phyloP scores from a whole-genome alignment of 1,284 basidiomycete genomes.

The Papiliotrema flavescens region DNA sequence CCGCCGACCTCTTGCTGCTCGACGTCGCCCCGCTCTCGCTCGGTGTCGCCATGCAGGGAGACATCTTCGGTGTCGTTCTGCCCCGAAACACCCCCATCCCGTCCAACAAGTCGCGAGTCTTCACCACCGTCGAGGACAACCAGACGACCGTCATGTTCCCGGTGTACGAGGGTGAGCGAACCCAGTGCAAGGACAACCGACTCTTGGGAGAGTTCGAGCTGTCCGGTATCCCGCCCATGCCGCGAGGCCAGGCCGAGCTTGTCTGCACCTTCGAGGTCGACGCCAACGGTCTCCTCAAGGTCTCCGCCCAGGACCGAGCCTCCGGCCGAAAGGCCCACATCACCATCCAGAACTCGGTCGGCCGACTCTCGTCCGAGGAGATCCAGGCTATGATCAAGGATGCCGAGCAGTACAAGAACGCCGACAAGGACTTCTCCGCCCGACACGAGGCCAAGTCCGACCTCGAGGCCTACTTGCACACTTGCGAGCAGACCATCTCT shows the following conservation, averaged over 20 bases:
- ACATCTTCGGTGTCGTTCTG: constrained; percentile 94
- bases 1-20: constrained; percentile 88
- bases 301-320: constrained; percentile 88
- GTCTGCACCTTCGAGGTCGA: constrained; percentile 96
- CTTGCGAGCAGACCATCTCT: constrained; percentile 56
- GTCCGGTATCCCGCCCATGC: constrained; percentile 93
- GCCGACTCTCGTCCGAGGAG: constrained; percentile 88
- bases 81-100: constrained; percentile 97
- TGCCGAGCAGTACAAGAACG: constrained; percentile 91
- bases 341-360: constrained; percentile 77
- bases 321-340: constrained; percentile 96
- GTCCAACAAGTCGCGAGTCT: constrained; percentile 91
- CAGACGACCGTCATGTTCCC: constrained; percentile 97
- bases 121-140: constrained; percentile 98
- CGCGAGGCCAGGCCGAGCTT: constrained; percentile 91
- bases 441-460: constrained; percentile 95
- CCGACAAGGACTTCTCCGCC: constrained; percentile 94
- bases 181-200: constrained; percentile 94
- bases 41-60: constrained; percentile 97
- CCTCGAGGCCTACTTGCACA: constrained; percentile 91
- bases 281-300: constrained; percentile 89
- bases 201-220: constrained; percentile 97
- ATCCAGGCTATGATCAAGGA: constrained; percentile 99
- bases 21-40: constrained; percentile 94
- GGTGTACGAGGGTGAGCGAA: constrained; percentile 97